These are phyloP conservation scores for Amanita inopinata DNA, from an alignment of 768 basidiomycete genomes.

Conservation along the genomic window DNA sequence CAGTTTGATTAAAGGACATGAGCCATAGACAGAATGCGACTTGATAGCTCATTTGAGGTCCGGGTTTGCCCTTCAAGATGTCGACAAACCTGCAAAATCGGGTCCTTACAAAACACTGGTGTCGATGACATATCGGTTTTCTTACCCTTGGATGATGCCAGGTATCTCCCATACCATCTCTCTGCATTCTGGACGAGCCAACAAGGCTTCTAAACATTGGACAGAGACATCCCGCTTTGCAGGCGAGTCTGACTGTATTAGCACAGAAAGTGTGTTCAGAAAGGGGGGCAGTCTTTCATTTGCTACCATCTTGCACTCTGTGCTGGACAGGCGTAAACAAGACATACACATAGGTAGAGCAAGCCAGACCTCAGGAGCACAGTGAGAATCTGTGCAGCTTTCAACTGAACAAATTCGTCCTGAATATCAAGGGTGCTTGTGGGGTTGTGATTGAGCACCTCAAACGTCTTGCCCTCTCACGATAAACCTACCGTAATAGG, in stretches of 20 bases:
- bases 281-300: constrained; percentile 40
- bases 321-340: constrained; percentile 2
- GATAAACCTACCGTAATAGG: constrained; percentile 50
- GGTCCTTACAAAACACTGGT: neutral
- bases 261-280: constrained; percentile 44
- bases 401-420: constrained; percentile 95
- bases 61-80: constrained; percentile 68
- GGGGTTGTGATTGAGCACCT: neutral
- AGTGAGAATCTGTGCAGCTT: constrained; percentile 80
- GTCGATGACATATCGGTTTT: neutral
- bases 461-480: neutral
- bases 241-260: constrained; percentile 48
- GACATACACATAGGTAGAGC: constrained; percentile 9
- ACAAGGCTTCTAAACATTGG: constrained; percentile 79
- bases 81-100: constrained; percentile 56
- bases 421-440: constrained; percentile 68
- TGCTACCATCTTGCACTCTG: constrained; percentile 1
- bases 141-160: constrained; percentile 59
- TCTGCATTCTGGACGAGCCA: constrained; percentile 75
- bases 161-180: constrained; percentile 72
- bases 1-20: constrained; percentile 78
- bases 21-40: constrained; percentile 91
- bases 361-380: constrained; percentile 74
- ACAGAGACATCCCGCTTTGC: constrained; percentile 85
- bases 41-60: constrained; percentile 95